Conservation (phyloP, 345 rosid genomes). For the Gynandropsis gynandra region DNA sequence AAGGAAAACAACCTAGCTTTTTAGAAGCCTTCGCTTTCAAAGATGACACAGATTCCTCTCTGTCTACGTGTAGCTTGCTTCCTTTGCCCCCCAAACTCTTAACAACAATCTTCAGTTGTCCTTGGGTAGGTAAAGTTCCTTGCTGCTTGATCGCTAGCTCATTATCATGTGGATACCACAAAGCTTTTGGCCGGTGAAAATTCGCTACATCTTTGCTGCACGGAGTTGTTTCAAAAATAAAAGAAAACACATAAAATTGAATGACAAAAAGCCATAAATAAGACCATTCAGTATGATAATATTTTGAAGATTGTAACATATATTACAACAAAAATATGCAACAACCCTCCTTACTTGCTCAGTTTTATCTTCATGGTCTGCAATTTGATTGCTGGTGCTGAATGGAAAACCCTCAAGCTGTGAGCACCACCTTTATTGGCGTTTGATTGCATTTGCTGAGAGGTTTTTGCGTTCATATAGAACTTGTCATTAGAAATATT, state of each 20-base stretch:
- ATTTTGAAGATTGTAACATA: constrained; percentile 12
- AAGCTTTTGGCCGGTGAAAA: constrained; percentile 92
- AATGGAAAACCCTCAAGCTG: constrained; percentile 77
- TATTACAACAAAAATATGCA: constrained; percentile 7
- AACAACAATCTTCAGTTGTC: constrained; percentile 77
- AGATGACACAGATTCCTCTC: constrained; percentile 75
- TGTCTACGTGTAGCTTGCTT: constrained; percentile 76
- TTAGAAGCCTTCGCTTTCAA: constrained; percentile 80
- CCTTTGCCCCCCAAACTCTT: constrained; percentile 99
- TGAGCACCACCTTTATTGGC: constrained; percentile 65
- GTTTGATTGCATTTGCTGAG: constrained; percentile 77
- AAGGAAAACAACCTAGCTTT: constrained; percentile 71
- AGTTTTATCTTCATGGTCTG: constrained; percentile 84
- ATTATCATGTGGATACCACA: constrained; percentile 94
- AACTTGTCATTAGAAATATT: constrained; percentile 92
- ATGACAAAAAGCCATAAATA: neutral
- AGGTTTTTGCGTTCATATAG: constrained; percentile 76
- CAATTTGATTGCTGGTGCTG: constrained; percentile 91
- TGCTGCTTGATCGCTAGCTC: constrained; percentile 86
- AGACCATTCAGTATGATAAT: neutral
- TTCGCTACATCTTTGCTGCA: constrained; percentile 87
- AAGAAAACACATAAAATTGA: constrained; percentile 7
- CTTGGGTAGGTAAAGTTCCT: constrained; percentile 66
- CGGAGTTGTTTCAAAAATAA: constrained; percentile 14
- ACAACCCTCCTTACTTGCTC: constrained; percentile 72